Conservation (phyloP, 2,329 filamentous ascomycete species). For the Trichoderma brevicompactum region DNA sequence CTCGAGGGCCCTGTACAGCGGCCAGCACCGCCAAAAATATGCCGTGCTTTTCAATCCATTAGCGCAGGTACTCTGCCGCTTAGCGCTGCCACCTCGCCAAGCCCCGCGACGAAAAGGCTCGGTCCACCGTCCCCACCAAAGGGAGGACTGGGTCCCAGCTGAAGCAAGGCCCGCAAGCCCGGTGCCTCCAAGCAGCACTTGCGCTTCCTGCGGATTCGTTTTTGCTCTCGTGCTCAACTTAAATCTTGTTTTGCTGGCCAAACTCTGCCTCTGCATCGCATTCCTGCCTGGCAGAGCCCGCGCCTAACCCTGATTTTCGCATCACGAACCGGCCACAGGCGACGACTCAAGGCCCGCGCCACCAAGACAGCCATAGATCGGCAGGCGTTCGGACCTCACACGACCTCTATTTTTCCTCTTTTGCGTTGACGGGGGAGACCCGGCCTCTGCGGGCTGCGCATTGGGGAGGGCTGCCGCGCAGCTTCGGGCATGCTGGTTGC, state of each 20-base stretch:
- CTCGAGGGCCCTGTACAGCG: too few relatives aligned
- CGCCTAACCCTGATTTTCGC: slow-evolving; percentile 3
- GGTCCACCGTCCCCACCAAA: slow-evolving; percentile 11
- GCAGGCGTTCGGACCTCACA: slow-evolving; percentile 12
- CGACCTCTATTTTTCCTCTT: slow-evolving; percentile 5
- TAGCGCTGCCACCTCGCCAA: background rate
- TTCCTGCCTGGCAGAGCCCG: slow-evolving; percentile 16
- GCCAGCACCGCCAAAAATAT: background rate
- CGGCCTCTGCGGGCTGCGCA: background rate
- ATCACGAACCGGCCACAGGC: background rate
- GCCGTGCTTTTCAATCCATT: background rate
- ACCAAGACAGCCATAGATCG: slow-evolving; percentile 5
- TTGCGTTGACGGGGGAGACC: slow-evolving; percentile 1
- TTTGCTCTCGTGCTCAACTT: slow-evolving; percentile 25
- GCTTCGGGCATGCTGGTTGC: slow-evolving; percentile 21
- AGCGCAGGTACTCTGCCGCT: background rate
- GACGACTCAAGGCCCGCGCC: background rate
- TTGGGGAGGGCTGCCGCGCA: slow-evolving; percentile 5
- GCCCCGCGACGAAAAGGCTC: slow-evolving; percentile 16
- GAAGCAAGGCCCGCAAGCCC: background rate
- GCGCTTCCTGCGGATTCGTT: slow-evolving; percentile 20
- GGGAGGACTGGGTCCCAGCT: slow-evolving; percentile 5
- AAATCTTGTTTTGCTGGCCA: slow-evolving; percentile 14
- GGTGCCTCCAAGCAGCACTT: slow-evolving; percentile 11
- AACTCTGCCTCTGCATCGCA: slow-evolving; percentile 18